phyloP scores from a whole-genome alignment of 2,329 filamentous ascomycete species.

The Penicillium fuscoglaucum region DNA sequence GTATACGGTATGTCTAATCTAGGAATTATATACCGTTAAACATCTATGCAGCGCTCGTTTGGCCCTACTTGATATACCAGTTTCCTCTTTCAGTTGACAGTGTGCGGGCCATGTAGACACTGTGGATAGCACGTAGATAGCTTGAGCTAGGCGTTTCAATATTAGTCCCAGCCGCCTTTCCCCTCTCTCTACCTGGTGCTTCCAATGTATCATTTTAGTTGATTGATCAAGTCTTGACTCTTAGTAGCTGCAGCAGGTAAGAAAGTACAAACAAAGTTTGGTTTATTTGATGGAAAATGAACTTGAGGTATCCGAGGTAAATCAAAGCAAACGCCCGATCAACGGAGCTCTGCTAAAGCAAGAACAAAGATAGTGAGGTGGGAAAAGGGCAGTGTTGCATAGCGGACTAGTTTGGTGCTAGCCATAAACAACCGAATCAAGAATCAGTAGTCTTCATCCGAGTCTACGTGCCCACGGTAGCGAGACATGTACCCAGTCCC shows the following conservation, averaged over 20 bases:
- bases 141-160: not conserved
- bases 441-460: slow-evolving; percentile 28
- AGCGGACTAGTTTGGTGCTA: not conserved
- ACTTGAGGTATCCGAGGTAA: not conserved
- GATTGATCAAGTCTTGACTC: not conserved
- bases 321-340: not conserved
- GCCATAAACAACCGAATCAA: not conserved
- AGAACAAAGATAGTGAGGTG: not conserved
- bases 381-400: not conserved
- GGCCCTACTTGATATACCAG: not conserved
- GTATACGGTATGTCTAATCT: not conserved
- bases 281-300: not conserved
- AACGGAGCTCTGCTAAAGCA: not conserved
- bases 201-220: too few relatives aligned
- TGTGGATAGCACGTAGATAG: not conserved
- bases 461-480: slow-evolving; percentile 29
- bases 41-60: not conserved
- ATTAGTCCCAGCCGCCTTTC: too few relatives aligned
- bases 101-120: not conserved
- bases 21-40: not conserved
- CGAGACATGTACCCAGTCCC: slow-evolving; percentile 25
- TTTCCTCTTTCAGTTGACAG: not conserved
- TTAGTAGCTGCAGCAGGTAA: not conserved
- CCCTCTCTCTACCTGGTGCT: not conserved
- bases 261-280: not conserved